Percentiles rank a stretch among this genome's conserved stretches.
These are phyloP conservation scores for Shiraia bambusicola DNA, from an alignment of 2,329 filamentous ascomycete genomes.

Conservation along the genomic window DNA sequence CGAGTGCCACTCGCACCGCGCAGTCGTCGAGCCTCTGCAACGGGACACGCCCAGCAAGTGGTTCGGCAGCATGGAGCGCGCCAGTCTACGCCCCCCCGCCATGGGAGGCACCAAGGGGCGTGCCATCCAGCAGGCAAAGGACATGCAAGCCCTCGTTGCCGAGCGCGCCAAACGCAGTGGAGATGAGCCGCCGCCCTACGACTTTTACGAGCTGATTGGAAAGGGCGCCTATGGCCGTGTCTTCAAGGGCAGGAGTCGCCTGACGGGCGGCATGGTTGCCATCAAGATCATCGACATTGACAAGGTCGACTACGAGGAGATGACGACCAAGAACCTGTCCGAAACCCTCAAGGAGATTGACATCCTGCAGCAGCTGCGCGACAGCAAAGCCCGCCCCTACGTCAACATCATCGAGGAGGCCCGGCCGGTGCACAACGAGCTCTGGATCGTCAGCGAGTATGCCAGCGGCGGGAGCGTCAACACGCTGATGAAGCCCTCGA, in stretches of 20 bases:
- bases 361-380: conserved; percentile 70
- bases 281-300: conserved; percentile 86
- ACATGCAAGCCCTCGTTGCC: conserved; percentile 66
- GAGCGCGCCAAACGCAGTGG: conserved; percentile 63
- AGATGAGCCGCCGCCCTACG: conserved; percentile 64
- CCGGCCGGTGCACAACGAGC: conserved; percentile 72
- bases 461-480: conserved; percentile 80
- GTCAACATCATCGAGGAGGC: conserved; percentile 82
- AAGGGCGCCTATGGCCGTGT: conserved; percentile 75
- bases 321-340: conserved; percentile 46
- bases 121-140: conserved; percentile 68
- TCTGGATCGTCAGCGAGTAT: conserved; percentile 89
- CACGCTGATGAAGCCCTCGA: conserved; percentile 58
- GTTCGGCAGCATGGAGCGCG: conserved; percentile 31
- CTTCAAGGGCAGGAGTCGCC: conserved; percentile 61
- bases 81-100: conserved; percentile 31
- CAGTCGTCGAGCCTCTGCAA: background rate
- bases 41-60: conserved; percentile 7
- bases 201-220: conserved; percentile 71
- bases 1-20: too few species aligned
- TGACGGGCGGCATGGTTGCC: conserved; percentile 60
- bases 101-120: conserved; percentile 54
- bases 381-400: conserved; percentile 76
- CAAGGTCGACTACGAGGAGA: conserved; percentile 62
- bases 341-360: conserved; percentile 64